A percentile compares a stretch with the other conserved stretches of the same genome.
These are phyloP conservation scores for Boletellus ananas DNA, from an alignment of 768 basidiomycete genomes.

Conservation along the genomic window DNA sequence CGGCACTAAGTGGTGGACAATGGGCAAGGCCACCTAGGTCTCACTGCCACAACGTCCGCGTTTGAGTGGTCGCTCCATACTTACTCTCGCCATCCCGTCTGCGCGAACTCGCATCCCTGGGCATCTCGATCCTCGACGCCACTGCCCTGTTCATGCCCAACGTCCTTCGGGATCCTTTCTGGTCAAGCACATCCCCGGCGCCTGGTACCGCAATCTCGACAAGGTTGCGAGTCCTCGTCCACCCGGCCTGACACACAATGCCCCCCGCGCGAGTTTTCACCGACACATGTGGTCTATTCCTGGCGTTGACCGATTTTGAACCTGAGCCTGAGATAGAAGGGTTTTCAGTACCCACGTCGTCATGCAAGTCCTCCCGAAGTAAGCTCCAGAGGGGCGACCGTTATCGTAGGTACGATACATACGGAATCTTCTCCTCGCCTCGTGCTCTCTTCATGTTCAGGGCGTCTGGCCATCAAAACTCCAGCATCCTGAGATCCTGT, in stretches of 20 bases:
- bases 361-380: conserved; percentile 41
- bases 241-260: conserved; percentile 87
- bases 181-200: conserved; percentile 61
- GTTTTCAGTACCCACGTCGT: conserved; percentile 78
- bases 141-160: conserved; percentile 95
- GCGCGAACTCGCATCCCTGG: conserved; percentile 34
- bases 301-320: conserved; percentile 6
- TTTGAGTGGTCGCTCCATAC: conserved; percentile 43
- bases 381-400: background rate
- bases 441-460: conserved; percentile 94
- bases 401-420: conserved; percentile 71
- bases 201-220: conserved; percentile 78
- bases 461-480: conserved; percentile 81
- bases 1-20: too few species aligned
- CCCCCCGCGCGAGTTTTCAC: conserved; percentile 70
- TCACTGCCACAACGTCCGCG: too few species aligned
- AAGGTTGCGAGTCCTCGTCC: conserved; percentile 68
- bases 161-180: conserved; percentile 67
- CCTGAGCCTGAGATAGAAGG: conserved; percentile 54
- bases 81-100: conserved; percentile 51
- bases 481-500: conserved; percentile 87
- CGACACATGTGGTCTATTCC: conserved; percentile 67
- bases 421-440: conserved; percentile 92
- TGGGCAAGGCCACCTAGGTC: too few species aligned
- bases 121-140: conserved; percentile 51